Evolutionary conservation across 176 grass and related monocot genomes (phyloP).

Genomic region (Cenchrus fungigraminus): DNA sequence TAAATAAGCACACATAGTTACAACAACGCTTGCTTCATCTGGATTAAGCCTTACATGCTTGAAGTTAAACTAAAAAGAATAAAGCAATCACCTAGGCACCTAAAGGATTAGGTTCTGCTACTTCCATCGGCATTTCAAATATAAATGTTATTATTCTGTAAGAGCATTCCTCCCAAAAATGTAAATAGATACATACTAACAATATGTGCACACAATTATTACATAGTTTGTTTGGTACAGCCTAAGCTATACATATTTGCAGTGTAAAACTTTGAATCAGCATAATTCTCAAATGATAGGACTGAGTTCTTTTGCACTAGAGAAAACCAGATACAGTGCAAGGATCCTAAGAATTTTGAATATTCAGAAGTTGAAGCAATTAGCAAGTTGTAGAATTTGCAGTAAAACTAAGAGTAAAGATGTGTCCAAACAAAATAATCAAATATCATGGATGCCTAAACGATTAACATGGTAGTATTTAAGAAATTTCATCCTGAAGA

Average conservation of each 20-base stretch:
- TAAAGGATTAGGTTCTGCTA: neutral
- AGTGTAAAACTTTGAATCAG: conserved; percentile 5
- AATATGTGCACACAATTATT: conserved; percentile 12
- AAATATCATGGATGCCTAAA: neutral
- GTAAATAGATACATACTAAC: neutral
- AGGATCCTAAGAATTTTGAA: neutral
- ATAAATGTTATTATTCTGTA: conserved; percentile 9
- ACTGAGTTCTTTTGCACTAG: neutral
- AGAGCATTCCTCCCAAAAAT: neutral
- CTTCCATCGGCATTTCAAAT: neutral
- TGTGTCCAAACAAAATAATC: neutral
- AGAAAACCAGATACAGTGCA: neutral
- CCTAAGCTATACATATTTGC: conserved; percentile 3
- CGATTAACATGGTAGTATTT: neutral
- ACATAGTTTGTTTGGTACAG: neutral
- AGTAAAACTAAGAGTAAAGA: conserved; percentile 1
- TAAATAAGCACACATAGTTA: neutral
- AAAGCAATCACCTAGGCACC: conserved; percentile 1
- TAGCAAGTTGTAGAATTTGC: neutral
- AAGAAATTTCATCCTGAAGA: neutral
- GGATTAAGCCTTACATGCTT: neutral
- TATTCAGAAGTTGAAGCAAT: neutral
- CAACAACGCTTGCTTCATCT: neutral
- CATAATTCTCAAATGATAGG: neutral
- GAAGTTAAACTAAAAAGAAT: conserved; percentile 22